Evolutionary conservation across 352 stramenopile species (phyloP).

Genomic region (Phytopythium helicoides): DNA sequence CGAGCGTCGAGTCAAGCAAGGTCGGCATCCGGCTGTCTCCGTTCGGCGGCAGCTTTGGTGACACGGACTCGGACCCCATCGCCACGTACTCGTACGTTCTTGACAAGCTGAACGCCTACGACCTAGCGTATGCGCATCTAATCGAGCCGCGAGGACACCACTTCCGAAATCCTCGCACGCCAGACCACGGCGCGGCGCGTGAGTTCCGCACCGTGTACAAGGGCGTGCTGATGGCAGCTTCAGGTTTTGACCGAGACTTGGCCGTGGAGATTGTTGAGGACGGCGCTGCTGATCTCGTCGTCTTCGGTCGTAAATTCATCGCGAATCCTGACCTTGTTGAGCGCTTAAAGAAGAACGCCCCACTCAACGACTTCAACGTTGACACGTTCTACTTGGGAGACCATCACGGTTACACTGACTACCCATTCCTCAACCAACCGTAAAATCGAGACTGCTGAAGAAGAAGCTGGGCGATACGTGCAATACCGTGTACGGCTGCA

Average conservation of each 20-base stretch:
- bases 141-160: conserved; percentile 58
- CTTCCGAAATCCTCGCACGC: conserved; percentile 25
- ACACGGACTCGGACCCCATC: conserved; percentile 42
- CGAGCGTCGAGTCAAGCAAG: conserved; percentile 24
- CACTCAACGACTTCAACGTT: conserved; percentile 41
- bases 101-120: conserved; percentile 51
- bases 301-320: conserved; percentile 70
- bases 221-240: conserved; percentile 54
- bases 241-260: conserved; percentile 49
- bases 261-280: conserved; percentile 50
- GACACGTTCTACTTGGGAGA: conserved; percentile 47
- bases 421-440: conserved; percentile 27
- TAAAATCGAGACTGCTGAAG: too few species aligned
- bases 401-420: conserved; percentile 51
- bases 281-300: conserved; percentile 54
- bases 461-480: too few species aligned
- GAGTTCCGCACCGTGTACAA: conserved; percentile 65
- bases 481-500: too few species aligned
- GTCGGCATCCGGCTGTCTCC: conserved; percentile 50
- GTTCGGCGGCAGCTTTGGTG: conserved; percentile 46
- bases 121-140: conserved; percentile 58
- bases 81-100: conserved; percentile 52
- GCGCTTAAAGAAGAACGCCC: conserved; percentile 39
- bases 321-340: conserved; percentile 72
- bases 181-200: conserved; percentile 35